phyloP scores from a whole-genome alignment of 176 grass and related monocot genomes.

The Cenchrus purpureus region DNA sequence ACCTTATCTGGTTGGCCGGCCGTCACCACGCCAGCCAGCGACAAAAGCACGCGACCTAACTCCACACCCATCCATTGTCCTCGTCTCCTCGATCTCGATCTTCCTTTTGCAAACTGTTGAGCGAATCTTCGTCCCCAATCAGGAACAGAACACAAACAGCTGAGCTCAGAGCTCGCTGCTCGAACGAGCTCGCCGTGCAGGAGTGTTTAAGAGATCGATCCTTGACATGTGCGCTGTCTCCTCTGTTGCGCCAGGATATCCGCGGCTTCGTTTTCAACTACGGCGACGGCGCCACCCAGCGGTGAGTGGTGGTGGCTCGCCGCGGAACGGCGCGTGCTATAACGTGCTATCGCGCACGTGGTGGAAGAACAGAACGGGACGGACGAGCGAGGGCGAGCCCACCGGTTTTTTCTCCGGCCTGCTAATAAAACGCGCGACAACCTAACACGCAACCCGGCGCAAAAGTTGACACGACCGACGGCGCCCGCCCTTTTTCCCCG shows the following conservation, averaged over 20 bases:
- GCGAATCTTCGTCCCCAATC: too few species aligned
- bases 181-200: not conserved
- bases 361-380: not conserved
- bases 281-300: not conserved
- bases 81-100: not conserved
- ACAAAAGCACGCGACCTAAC: not conserved
- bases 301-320: not conserved
- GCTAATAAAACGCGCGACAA: not conserved
- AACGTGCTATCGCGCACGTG: not conserved
- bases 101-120: not conserved
- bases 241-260: not conserved
- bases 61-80: not conserved
- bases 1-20: not conserved
- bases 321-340: not conserved
- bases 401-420: not conserved
- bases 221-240: not conserved
- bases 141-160: too few species aligned
- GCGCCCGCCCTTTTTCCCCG: not conserved
- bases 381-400: not conserved
- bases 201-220: not conserved
- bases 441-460: not conserved
- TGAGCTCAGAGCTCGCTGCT: too few species aligned
- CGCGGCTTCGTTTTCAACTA: not conserved
- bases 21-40: not conserved
- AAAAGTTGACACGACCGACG: not conserved